Base-by-base conservation (phyloP, 169 alveolate genomes). In the Theileria parva region DNA sequence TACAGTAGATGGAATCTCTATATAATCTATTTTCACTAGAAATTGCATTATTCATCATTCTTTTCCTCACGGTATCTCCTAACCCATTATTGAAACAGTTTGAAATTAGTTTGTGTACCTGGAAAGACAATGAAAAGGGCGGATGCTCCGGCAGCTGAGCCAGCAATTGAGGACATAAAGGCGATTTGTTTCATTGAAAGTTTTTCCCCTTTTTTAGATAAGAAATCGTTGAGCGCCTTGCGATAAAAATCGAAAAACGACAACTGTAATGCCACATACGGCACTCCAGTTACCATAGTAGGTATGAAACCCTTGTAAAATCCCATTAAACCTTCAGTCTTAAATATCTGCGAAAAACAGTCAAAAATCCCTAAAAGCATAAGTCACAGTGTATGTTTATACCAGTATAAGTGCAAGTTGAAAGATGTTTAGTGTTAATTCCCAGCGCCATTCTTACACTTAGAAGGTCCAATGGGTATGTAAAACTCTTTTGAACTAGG, bases 381-480 rank as follows among this genome's bases (percentile, higher is more conserved):
- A 37, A 71, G 65, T 27, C 74, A 66, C 19, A 32, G 1, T 57
- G 25, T 53, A 21, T 57, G 15, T 39, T 25, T 44, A 39, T 57
- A 74, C 71, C 75, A n/a, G 70, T 63, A 39, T 63, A 63, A 9
- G 71, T 63, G 3, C 53, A 63, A 2, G 71, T 79, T 34, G 89
- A 79, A 65, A 94, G 81, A 53, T 83, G 86, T 59, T 81, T 77
- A 15, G 93, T 91, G 79, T 94, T 94, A 34, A 91, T 76, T 53
- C 97, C 97, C 65, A 94, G 83, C 2, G 97, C 95, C 80, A 93
- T 86, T 39, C 97, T 63, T 11, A 94, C 95, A 48, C 95, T 92
- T 85, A 92, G 37, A 27, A 94, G 83, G 74, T 94, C 97, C 75
- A 94, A 71, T 11, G 97, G 97, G 63, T 92, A 94, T 23, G 95